A percentile compares a stretch with the other conserved stretches of the same genome.
These are phyloP conservation scores for Geopyxis carbonaria DNA, from an alignment of 495 filamentous ascomycete species.

Conservation along the genomic window DNA sequence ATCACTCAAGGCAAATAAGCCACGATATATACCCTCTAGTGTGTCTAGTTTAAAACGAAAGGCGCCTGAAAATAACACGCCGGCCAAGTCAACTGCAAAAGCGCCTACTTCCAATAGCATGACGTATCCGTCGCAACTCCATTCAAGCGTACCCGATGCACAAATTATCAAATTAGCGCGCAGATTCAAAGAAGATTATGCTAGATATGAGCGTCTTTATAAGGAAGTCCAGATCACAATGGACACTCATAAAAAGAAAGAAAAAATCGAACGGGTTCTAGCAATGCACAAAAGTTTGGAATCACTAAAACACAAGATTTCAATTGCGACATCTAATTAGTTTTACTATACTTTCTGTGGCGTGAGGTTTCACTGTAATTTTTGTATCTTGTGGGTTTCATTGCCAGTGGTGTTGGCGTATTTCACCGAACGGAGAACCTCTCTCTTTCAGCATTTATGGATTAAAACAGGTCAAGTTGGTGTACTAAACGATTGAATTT, in stretches of 20 bases:
- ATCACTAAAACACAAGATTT: constrained; percentile 17
- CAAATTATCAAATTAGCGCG: constrained; percentile 19
- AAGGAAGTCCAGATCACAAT: constrained; percentile 16
- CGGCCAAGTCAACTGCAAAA: not conserved
- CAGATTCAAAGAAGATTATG: constrained; percentile 24
- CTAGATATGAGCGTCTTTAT: constrained; percentile 18
- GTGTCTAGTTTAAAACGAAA: constrained; percentile 22
- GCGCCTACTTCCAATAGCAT: constrained; percentile 1
- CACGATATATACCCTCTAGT: constrained; percentile 10
- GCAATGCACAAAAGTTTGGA: constrained; percentile 22
- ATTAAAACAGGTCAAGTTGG: too few species aligned
- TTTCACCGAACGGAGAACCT: too few species aligned
- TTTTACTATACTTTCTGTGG: constrained; percentile 2
- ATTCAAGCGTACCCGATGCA: constrained; percentile 14
- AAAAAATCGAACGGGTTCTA: constrained; percentile 19
- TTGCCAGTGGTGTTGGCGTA: too few species aligned
- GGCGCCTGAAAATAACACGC: too few species aligned
- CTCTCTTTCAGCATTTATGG: too few species aligned
- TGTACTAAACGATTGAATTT: too few species aligned
- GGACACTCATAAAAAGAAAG: constrained; percentile 19
- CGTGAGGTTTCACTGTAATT: too few species aligned
- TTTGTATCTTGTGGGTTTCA: too few species aligned
- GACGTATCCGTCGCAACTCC: constrained; percentile 10
- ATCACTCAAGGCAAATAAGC: constrained; percentile 8
- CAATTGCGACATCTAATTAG: constrained; percentile 6